Evolutionary conservation across 2,329 filamentous ascomycete genomes (phyloP), one percentile per base, ranked within the genome.

Genomic region (Ascocoryne sarcoides): DNA sequence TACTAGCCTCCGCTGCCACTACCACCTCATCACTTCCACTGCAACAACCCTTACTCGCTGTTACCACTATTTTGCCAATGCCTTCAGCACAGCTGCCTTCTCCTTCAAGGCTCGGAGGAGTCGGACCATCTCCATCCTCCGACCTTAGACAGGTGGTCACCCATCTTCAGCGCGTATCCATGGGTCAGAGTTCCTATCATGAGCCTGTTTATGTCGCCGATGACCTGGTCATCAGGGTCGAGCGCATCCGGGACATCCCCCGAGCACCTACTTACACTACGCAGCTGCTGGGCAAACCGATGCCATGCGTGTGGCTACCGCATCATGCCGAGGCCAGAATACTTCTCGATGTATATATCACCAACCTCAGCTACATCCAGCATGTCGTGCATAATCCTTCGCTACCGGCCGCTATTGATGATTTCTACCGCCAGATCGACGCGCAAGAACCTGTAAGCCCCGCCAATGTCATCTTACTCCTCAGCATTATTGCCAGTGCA

Each of bases 291-390:
- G 26, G 10, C 30, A 15, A 44, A 10, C 32, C 29, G 4, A 32
- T 31, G n/a, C 40, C 37, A 36, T 49, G 47, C 40, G 29, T 49
- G 17, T 47, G 44, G 42, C 30, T 49, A 2, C 47, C 47, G 14
- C 31, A 32, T 19, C 36, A 43, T 28, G 15, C 34, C 3, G 45
- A 50, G 23, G 38, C 45, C 4, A 37, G 44, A 18, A 30, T 49
- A 18, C 38, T 47, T 12, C 26, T 50, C 14, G 40, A 50, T 7
- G 48, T 48, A 26, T 50, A 35, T 21, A 10, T 48, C 12, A 30
- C 31, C 8, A 40, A 42, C 29, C 30, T 43, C 16, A 32, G 40
- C 3, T 36, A 48, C 37, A 8, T 44, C 16, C 47, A 43, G 19
- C 40, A 50, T 37, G 30, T 47, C 10, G 32, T 42, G 5, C 45